Base-by-base conservation (phyloP, 2,329 filamentous ascomycete genomes). In the Lomentospora prolificans region DNA sequence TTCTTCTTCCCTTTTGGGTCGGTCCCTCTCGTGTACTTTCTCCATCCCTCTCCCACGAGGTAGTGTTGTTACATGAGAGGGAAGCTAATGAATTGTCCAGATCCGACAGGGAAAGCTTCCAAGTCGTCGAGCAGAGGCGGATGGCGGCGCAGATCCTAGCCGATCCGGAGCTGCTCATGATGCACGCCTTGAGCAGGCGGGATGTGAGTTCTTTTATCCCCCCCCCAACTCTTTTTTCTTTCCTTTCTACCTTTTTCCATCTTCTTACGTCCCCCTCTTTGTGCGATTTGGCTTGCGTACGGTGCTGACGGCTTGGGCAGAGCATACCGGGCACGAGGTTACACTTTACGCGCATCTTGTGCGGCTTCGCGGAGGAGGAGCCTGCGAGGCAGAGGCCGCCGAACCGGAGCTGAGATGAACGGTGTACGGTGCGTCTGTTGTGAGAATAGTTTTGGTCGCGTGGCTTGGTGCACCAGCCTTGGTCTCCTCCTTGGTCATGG, bases 161-260 rank as follows among this genome's bases (percentile, higher is more conserved):
- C 59, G 75, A 66, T 25, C 81, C 80, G 0, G 81, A 84, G 62
- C 67, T 79, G 56, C 67, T 85, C 51, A 79, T 82, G 72, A 81
- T 81, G 71, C 75, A 80, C 44, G 78, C 82, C 2, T 73, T 78
- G 60, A 75, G 75, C 59, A 71, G 72, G 28, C 72, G 73, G 30
- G 76, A 82, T 61, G 82, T 85, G 64, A 61, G 78, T 33, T 51
- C 33, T 28, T 22, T 41, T n/a, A n/a, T n/a, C n/a, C n/a, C n/a
- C n/a, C n/a, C n/a, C n/a, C n/a, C n/a, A n/a, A 48, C 30, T 54
- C 52, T 8, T 33, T 30, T 12, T 30, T 41, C 14, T 24, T 19
- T 50, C 31, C 30, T 30, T 55, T 46, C 30, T 39, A 12, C 28
- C 28, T 7, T 4, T n/a, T n/a, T 28, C 19, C 50, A 10, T 9